Evolutionary conservation across 2,329 filamentous ascomycete genomes (phyloP).

Genomic region (Aspergillus brasiliensis): DNA sequence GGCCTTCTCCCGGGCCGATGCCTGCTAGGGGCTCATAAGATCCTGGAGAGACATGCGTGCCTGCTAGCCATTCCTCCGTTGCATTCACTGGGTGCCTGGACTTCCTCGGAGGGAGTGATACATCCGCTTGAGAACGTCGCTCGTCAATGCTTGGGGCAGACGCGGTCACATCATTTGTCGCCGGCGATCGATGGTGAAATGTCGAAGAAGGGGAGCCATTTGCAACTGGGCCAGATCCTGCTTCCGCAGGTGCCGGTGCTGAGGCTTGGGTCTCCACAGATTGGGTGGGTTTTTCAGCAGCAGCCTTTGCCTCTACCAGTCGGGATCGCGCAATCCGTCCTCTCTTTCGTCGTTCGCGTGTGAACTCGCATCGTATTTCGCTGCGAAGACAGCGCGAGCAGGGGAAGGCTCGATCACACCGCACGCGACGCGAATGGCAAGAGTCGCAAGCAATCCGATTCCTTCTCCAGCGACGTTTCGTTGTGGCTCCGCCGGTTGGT

Average conservation of each 20-base stretch:
- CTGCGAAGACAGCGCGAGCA: conserved; percentile 88
- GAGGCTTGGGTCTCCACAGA: conserved; percentile 1
- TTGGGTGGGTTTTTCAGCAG: conserved; percentile 7
- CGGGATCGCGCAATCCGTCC: conserved; percentile 76
- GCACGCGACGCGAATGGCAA: conserved; percentile 89
- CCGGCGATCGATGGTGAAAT: conserved; percentile 31
- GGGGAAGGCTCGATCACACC: conserved; percentile 88
- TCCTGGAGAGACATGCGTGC: conserved; percentile 34
- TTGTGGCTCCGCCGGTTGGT: conserved; percentile 16
- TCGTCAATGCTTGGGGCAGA: conserved; percentile 35
- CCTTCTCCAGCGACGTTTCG: conserved; percentile 40
- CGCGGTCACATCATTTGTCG: conserved; percentile 30
- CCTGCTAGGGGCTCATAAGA: conserved; percentile 35
- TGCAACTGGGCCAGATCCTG: conserved; percentile 20
- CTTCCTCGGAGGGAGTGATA: conserved; percentile 22
- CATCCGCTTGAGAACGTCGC: conserved; percentile 27
- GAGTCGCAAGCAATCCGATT: conserved; percentile 75
- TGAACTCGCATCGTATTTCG: conserved; percentile 73
- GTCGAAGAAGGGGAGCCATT: conserved; percentile 28
- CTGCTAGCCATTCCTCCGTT: conserved; percentile 38
- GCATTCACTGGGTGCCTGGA: conserved; percentile 24
- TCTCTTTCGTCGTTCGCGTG: conserved; percentile 88
- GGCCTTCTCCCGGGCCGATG: conserved; percentile 26
- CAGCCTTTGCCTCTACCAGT: conserved; percentile 57
- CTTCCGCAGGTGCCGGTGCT: conserved; percentile 4